phyloP scores from a whole-genome alignment of 257 asterid species.

The Petunia axillaris region DNA sequence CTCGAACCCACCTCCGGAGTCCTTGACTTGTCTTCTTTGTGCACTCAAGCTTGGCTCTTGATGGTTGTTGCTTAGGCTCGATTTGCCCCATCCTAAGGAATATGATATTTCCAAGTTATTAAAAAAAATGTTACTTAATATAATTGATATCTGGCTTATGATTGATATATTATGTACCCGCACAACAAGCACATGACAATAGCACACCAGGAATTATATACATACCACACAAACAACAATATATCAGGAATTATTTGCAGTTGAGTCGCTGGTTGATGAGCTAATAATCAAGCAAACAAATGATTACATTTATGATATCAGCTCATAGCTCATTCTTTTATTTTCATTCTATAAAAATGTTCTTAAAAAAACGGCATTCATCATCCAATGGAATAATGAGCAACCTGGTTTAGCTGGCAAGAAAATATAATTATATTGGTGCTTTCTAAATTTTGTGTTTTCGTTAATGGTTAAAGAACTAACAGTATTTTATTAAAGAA shows the following conservation, averaged over 20 bases:
- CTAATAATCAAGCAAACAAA: constrained; percentile 14
- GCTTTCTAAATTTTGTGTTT: neutral
- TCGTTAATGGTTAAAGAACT: neutral
- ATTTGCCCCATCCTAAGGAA: too few species aligned
- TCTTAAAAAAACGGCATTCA: neutral
- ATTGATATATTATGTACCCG: neutral
- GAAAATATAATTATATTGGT: neutral
- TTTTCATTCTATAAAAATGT: neutral
- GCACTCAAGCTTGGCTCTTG: too few species aligned
- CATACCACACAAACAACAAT: neutral
- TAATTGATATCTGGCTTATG: too few species aligned
- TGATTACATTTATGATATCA: constrained; percentile 19
- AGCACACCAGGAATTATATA: neutral
- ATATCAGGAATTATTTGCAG: constrained; percentile 6
- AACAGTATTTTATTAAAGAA: neutral
- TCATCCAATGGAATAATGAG: neutral
- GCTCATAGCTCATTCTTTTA: neutral
- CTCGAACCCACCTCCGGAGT: too few species aligned
- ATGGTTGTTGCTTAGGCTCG: too few species aligned
- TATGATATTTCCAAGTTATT: too few species aligned
- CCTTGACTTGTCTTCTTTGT: too few species aligned
- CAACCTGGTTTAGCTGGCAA: constrained; percentile 16
- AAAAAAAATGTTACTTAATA: too few species aligned
- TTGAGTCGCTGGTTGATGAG: neutral
- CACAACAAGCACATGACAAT: neutral